Percentiles rank a stretch among this genome's conserved stretches.
Evolutionary conservation across 192 early-diverging fungal genomes (phyloP).

Genomic region (Blastocladiella britannica): DNA sequence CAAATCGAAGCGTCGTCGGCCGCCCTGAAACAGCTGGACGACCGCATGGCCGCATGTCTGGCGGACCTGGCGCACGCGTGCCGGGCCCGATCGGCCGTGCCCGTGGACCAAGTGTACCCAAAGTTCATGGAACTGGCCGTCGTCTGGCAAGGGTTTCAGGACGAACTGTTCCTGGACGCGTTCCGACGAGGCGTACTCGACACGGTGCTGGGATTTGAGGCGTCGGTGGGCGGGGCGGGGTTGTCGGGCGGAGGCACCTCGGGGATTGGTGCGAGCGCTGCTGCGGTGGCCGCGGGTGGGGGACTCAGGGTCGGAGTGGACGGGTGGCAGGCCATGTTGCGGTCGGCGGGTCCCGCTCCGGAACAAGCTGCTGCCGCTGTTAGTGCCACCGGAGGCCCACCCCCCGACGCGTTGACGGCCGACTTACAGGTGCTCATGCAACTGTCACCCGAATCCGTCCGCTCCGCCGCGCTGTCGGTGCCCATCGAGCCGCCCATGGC

Average conservation of each 20-base stretch:
- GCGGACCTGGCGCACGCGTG: slow-evolving; percentile 27
- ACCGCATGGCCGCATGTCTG: slow-evolving; percentile 20
- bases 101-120: slow-evolving; percentile 38
- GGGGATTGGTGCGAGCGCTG: too few relatives aligned
- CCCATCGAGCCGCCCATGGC: neutral
- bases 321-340: too few relatives aligned
- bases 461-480: neutral
- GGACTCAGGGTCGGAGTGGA: too few relatives aligned
- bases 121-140: slow-evolving; percentile 28
- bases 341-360: too few relatives aligned
- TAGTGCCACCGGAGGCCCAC: neutral
- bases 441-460: neutral
- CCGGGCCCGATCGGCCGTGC: slow-evolving; percentile 33
- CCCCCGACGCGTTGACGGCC: neutral
- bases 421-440: neutral
- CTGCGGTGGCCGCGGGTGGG: too few relatives aligned
- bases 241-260: too few relatives aligned
- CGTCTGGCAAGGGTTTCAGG: slow-evolving; percentile 25
- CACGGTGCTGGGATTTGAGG: slow-evolving; percentile 10
- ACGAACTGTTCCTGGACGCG: slow-evolving; percentile 29
- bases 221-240: neutral
- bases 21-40: slow-evolving; percentile 11
- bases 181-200: slow-evolving; percentile 28
- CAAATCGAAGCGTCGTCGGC: slow-evolving; percentile 16
- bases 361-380: neutral